Evolutionary conservation across 805 yeast genomes (phyloP).

Genomic region (Saccharomycopsis fodiens): DNA sequence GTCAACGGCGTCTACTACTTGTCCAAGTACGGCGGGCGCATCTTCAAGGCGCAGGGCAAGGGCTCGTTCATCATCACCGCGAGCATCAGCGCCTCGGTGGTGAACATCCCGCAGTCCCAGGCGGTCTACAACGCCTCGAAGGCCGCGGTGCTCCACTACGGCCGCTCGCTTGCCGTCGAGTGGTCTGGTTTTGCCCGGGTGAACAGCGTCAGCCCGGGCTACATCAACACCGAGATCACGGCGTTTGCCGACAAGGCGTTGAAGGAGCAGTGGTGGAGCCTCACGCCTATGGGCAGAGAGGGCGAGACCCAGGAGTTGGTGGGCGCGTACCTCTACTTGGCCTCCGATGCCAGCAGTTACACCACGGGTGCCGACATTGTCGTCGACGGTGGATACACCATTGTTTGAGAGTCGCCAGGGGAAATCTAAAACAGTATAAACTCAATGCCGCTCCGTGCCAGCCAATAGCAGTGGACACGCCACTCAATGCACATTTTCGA

Average conservation of each 20-base stretch:
- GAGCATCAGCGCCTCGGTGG: slow-evolving; percentile 85
- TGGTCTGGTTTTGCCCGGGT: slow-evolving; percentile 67
- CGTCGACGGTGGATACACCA: slow-evolving; percentile 44
- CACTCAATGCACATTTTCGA: too few species aligned
- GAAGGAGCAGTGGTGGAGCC: slow-evolving; percentile 27
- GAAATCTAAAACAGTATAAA: slow-evolving; percentile 24
- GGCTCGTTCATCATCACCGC: slow-evolving; percentile 84
- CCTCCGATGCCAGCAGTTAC: slow-evolving; percentile 41
- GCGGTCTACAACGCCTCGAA: slow-evolving; percentile 82
- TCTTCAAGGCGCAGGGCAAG: slow-evolving; percentile 58
- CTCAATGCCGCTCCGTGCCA: too few species aligned
- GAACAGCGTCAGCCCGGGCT: slow-evolving; percentile 46
- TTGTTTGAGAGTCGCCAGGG: slow-evolving; percentile 22
- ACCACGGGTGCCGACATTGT: slow-evolving; percentile 42
- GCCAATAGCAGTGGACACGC: too few species aligned
- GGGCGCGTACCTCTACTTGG: slow-evolving; percentile 47
- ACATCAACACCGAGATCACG: slow-evolving; percentile 40
- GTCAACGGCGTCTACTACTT: slow-evolving; percentile 76
- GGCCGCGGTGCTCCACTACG: slow-evolving; percentile 74
- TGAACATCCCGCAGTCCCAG: slow-evolving; percentile 80
- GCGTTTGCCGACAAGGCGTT: slow-evolving; percentile 24
- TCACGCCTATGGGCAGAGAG: slow-evolving; percentile 40
- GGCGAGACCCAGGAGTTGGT: slow-evolving; percentile 41
- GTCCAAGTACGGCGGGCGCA: slow-evolving; percentile 64
- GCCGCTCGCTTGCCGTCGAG: slow-evolving; percentile 75